phyloP scores from a whole-genome alignment of 176 grass and related monocot species.

The Elymus sibiricus region DNA sequence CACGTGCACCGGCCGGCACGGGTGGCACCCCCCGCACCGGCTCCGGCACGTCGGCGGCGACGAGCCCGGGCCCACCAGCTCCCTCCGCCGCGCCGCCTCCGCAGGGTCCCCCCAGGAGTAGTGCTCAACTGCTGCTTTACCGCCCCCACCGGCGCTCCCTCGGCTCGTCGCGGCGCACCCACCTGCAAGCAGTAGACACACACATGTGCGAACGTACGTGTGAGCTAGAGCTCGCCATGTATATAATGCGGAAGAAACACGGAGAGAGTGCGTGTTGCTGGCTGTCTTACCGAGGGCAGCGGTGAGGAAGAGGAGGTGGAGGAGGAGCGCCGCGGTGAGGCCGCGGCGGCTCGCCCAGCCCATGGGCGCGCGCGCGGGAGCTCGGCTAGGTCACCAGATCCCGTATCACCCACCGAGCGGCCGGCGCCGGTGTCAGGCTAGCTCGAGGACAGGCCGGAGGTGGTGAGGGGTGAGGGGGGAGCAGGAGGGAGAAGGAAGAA shows the following conservation, averaged over 20 bases:
- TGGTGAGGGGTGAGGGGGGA: background rate
- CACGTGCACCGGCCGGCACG: slow-evolving; percentile 66
- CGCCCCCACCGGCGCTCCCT: background rate
- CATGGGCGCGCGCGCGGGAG: slow-evolving; percentile 3
- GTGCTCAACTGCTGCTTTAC: background rate
- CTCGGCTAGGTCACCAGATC: background rate
- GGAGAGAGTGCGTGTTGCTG: background rate
- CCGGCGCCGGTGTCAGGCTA: background rate
- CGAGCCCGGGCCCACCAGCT: slow-evolving; percentile 67
- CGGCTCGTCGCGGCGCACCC: slow-evolving; percentile 9
- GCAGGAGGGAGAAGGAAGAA: background rate
- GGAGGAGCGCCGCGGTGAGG: background rate
- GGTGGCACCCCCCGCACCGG: slow-evolving; percentile 62
- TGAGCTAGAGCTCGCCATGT: background rate
- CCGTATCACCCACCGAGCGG: background rate
- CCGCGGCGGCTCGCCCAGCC: slow-evolving; percentile 11
- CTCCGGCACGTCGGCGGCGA: slow-evolving; percentile 73
- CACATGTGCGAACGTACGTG: background rate
- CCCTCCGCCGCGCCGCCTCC: slow-evolving; percentile 20
- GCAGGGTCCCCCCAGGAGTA: slow-evolving; percentile 32
- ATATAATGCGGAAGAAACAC: background rate
- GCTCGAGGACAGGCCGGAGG: background rate
- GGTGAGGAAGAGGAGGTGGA: slow-evolving; percentile 25
- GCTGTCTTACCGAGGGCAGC: slow-evolving; percentile 22
- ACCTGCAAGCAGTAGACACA: slow-evolving; percentile 13